Base-by-base conservation (phyloP, 2,329 filamentous ascomycete species). In the Ophiocordyceps sinensis region DNA sequence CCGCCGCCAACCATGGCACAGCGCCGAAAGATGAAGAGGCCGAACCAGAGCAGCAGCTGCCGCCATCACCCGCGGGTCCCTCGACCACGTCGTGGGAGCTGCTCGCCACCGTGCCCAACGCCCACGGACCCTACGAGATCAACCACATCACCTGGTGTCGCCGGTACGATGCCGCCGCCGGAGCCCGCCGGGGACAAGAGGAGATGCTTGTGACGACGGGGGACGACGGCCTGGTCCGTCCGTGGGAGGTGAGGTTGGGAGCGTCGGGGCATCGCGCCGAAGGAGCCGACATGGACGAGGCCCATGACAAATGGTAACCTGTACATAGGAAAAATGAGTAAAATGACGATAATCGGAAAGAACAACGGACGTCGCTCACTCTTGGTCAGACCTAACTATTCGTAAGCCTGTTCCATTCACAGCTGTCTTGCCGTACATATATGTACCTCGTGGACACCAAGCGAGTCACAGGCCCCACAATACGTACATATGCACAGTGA, bases 131-230 rank as follows among this genome's bases (percentile, higher is more conserved):
- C 3, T 95, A 89, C 55, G 91, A 98, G 62, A 73, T 96, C 47
- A 98, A 98, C 54, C 87, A 95, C 60, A 73, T 91, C 38, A 78
- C 76, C 2, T 98, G 91, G 91, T 87, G 86, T 49, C 75, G 72
- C 51, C 71, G 88, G 43, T 82, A 77, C 43, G 87, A 94, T 57
- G 68, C 70, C 39, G 79, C 66, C 39, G 79, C 66, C 1, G 61
- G 62, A 1, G 70, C 70, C 55, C 68, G 63, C 46, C 69, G 60
- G 41, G 68, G 70, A 4, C 59, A 67, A 21, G 85, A 94, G 52
- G 89, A 96, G 63, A 82, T 95, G 57, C 67, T 98, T 37, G 67
- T 96, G 17, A 91, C 83, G 14, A 94, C 88, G 1, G 91, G 89
- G 0, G 91, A 98, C 57, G 88, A 96, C 61, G 91, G 91, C 0